Evolutionary conservation across 164 flowering plant genomes (phyloP).

Genomic region (Annona squamosa): DNA sequence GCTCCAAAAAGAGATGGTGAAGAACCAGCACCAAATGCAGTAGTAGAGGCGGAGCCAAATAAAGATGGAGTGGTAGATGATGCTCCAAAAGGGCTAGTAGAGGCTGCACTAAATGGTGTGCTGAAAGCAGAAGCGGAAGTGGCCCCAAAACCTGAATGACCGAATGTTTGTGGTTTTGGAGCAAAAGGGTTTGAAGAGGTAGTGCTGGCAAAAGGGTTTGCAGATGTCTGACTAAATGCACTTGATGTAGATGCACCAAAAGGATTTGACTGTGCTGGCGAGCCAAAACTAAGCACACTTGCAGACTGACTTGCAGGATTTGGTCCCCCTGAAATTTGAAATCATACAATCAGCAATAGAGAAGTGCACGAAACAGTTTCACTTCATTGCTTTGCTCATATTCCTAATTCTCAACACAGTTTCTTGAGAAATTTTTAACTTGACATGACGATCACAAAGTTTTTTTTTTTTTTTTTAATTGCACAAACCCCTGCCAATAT

Average conservation of each 20-base stretch:
- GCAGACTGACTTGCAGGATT: slow-evolving; percentile 61
- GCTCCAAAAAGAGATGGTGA: slow-evolving; percentile 52
- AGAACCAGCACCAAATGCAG: slow-evolving; percentile 47
- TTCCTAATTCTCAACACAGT: too few relatives aligned
- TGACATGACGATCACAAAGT: neutral
- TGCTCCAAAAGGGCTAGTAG: slow-evolving; percentile 51
- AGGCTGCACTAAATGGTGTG: slow-evolving; percentile 46
- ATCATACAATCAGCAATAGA: neutral
- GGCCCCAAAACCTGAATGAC: slow-evolving; percentile 39
- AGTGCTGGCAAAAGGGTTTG: slow-evolving; percentile 56
- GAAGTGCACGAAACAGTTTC: neutral
- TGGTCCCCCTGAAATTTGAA: slow-evolving; percentile 66
- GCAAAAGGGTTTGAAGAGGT: slow-evolving; percentile 59
- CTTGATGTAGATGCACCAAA: slow-evolving; percentile 43
- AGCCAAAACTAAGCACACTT: slow-evolving; percentile 38
- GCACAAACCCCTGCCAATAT: neutral
- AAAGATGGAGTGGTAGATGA: slow-evolving; percentile 46
- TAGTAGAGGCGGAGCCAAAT: slow-evolving; percentile 40
- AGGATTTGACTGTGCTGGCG: slow-evolving; percentile 38
- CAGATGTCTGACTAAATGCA: slow-evolving; percentile 54
- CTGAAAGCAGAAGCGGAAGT: slow-evolving; percentile 49
- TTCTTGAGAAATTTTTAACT: neutral
- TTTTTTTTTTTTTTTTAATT: too few relatives aligned
- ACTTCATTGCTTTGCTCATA: too few relatives aligned
- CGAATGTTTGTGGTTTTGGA: slow-evolving; percentile 41